Percentiles rank a stretch among this genome's conserved stretches.
Conservation (phyloP, 345 rosid species). For the Ceriops decandra region DNA sequence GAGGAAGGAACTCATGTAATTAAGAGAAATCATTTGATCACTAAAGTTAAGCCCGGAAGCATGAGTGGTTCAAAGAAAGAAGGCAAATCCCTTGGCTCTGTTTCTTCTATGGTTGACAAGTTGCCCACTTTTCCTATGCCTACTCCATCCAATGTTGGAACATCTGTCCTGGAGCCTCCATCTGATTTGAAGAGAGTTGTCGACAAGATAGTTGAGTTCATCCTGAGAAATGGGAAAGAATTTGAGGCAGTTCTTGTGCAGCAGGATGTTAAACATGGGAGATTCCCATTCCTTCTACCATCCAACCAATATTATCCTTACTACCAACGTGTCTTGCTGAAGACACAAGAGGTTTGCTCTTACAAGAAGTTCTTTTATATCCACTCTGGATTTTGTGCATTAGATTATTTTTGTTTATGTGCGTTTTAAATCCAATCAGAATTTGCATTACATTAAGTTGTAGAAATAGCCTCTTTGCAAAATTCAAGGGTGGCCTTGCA, state of each 20-base stretch:
- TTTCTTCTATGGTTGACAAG: slow-evolving; percentile 32
- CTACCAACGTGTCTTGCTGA: slow-evolving; percentile 59
- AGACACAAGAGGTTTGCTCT: slow-evolving; percentile 64
- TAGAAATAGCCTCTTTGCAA: too few relatives aligned
- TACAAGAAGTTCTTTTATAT: slow-evolving; percentile 6
- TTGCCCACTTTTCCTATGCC: slow-evolving; percentile 32
- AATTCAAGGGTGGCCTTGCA: too few relatives aligned
- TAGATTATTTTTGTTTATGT: neutral
- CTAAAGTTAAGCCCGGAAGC: slow-evolving; percentile 42
- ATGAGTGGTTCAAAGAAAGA: slow-evolving; percentile 41
- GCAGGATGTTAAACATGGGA: slow-evolving; percentile 75
- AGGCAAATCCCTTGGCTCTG: slow-evolving; percentile 22
- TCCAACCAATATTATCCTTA: slow-evolving; percentile 62
- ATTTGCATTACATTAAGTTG: too few relatives aligned
- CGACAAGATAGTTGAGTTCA: slow-evolving; percentile 92
- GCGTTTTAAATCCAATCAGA: neutral
- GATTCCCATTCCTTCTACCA: slow-evolving; percentile 81
- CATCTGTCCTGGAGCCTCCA: slow-evolving; percentile 72
- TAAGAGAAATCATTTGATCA: slow-evolving; percentile 50
- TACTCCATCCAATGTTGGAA: slow-evolving; percentile 38
- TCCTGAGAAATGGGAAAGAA: slow-evolving; percentile 71
- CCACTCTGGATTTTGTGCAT: neutral
- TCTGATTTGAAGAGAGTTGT: slow-evolving; percentile 74
- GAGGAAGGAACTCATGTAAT: slow-evolving; percentile 46
- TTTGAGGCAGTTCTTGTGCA: slow-evolving; percentile 79